Evolutionary conservation across 805 yeast genomes (phyloP).

Genomic region (Candida oleophila): DNA sequence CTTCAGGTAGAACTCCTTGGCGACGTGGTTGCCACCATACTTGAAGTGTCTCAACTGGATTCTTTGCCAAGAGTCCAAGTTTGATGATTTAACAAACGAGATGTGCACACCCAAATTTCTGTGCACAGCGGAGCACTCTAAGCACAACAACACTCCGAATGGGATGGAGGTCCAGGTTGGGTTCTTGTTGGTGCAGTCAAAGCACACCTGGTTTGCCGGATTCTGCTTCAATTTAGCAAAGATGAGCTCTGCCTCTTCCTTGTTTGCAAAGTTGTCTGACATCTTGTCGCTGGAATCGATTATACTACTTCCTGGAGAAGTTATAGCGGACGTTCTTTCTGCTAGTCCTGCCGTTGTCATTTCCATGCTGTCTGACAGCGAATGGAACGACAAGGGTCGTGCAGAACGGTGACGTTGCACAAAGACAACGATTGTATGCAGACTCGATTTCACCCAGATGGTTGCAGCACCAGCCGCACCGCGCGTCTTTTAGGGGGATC

Average conservation of each 20-base stretch:
- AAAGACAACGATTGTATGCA: no score
- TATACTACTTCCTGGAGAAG: no score
- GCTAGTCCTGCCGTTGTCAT: no score
- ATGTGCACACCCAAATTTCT: slow-evolving; percentile 95
- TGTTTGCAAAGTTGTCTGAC: slow-evolving; percentile 56
- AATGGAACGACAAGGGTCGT: no score
- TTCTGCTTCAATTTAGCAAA: slow-evolving; percentile 62
- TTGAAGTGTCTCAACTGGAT: slow-evolving; percentile 88
- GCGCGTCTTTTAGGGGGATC: no score
- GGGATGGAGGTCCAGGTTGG: slow-evolving; percentile 99
- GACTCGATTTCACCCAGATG: no score
- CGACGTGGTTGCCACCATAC: slow-evolving; percentile 87
- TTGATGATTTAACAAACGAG: slow-evolving; percentile 89
- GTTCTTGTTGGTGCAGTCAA: slow-evolving; percentile 90
- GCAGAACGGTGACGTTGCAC: slow-evolving; percentile 1
- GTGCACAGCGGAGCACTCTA: slow-evolving; percentile 94
- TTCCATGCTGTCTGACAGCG: no score
- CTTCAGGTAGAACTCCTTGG: slow-evolving; percentile 78
- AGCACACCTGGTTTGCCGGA: slow-evolving; percentile 80
- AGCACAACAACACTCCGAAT: slow-evolving; percentile 87
- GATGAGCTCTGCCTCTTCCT: slow-evolving; percentile 66
- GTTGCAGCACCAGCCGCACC: no score
- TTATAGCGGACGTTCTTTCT: no score
- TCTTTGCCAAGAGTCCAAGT: slow-evolving; percentile 91
- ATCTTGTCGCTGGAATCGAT: slow-evolving; percentile 14